Conservation (phyloP, 768 basidiomycete genomes). For the Naganishia antarctica region DNA sequence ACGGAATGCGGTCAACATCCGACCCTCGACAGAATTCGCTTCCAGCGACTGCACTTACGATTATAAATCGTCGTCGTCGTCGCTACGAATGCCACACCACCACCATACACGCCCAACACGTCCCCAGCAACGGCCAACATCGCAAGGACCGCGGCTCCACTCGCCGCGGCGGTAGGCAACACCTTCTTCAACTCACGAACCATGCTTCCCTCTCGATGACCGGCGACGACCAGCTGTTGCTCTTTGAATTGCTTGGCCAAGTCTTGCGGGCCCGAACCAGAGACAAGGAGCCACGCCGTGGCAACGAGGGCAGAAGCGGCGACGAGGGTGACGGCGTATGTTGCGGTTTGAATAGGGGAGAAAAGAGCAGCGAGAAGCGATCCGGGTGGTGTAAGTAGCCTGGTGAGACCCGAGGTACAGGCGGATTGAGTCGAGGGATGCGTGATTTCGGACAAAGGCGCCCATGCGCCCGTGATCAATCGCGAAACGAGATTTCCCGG, state of each 20-base stretch:
- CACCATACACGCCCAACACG: conserved; percentile 9
- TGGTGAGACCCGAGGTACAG: conserved; percentile 2
- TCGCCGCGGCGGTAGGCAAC: conserved; percentile 6
- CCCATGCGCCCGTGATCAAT: conserved; percentile 11
- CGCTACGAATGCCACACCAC: conserved; percentile 11
- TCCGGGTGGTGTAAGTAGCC: conserved; percentile 22
- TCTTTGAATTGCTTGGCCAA: conserved; percentile 15
- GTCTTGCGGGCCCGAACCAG: conserved; percentile 7
- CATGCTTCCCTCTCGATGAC: conserved; percentile 12
- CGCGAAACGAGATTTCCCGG: conserved; percentile 13
- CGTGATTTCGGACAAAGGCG: conserved; percentile 24
- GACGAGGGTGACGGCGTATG: neutral
- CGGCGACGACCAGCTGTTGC: conserved; percentile 12
- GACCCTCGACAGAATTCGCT: too few species aligned
- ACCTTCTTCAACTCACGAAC: conserved; percentile 8
- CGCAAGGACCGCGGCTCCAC: neutral
- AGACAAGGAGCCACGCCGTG: conserved; percentile 12
- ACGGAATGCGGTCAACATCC: too few species aligned
- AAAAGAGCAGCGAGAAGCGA: conserved; percentile 1
- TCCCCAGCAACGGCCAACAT: neutral
- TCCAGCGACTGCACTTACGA: neutral
- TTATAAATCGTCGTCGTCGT: conserved; percentile 12
- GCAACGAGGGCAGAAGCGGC: neutral
- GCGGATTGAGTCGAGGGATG: conserved; percentile 13
- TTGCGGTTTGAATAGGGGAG: neutral